phyloP scores from a whole-genome alignment of 176 grass and related monocot species.

The Aegilops tauschii region DNA sequence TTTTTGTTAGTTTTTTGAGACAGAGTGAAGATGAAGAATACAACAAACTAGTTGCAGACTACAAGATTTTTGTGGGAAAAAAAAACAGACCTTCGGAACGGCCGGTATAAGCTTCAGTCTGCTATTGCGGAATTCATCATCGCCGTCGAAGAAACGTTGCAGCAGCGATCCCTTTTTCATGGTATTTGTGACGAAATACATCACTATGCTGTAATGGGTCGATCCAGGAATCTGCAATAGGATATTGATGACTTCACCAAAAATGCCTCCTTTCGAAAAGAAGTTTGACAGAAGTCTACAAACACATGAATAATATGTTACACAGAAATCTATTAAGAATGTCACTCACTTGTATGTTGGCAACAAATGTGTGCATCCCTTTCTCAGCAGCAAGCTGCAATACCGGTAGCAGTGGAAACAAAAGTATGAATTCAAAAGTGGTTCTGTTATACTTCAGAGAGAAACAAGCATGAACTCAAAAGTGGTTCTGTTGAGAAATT shows the following conservation, averaged over 20 bases:
- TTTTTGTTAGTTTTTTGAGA: not conserved
- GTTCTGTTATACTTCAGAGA: not conserved
- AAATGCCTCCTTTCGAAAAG: not conserved
- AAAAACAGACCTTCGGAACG: slow-evolving; percentile 66
- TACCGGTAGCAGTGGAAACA: not conserved
- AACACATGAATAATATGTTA: not conserved
- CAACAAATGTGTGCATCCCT: slow-evolving; percentile 70
- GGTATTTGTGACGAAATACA: slow-evolving; percentile 68
- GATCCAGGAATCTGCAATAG: slow-evolving; percentile 76
- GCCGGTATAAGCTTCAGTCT: slow-evolving; percentile 93
- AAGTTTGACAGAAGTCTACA: not conserved
- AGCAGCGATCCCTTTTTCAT: slow-evolving; percentile 70
- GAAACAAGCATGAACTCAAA: not conserved
- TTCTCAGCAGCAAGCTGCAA: slow-evolving; percentile 88
- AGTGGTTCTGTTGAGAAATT: not conserved
- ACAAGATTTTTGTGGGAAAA: not conserved
- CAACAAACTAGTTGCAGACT: not conserved
- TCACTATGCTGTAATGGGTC: slow-evolving; percentile 89
- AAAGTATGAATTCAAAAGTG: not conserved
- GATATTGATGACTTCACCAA: not conserved
- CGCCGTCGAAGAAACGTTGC: slow-evolving; percentile 86
- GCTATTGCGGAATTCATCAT: slow-evolving; percentile 93
- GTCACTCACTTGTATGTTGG: slow-evolving; percentile 76
- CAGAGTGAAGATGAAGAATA: not conserved
- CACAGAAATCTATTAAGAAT: not conserved